phyloP scores from a whole-genome alignment of 106 monocot genomes.

The Allium sativum region DNA sequence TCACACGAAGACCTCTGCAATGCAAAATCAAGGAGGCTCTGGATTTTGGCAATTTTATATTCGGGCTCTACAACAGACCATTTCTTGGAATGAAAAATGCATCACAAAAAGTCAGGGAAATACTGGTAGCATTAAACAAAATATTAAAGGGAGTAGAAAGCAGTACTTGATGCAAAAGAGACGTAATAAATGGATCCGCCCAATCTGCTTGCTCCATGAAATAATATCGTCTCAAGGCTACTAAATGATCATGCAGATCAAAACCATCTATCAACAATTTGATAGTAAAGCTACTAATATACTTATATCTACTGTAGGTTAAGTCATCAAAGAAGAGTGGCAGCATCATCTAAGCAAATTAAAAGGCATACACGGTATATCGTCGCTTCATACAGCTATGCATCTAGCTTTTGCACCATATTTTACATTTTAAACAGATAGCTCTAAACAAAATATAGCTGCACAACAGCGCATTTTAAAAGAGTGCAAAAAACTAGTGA shows the following conservation, averaged over 20 bases:
- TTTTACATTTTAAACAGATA: too few relatives aligned
- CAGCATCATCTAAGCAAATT: conserved; percentile 1
- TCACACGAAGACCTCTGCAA: conserved; percentile 84
- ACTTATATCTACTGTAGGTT: conserved; percentile 57
- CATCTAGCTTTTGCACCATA: background rate
- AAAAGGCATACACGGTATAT: background rate
- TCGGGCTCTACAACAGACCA: conserved; percentile 37
- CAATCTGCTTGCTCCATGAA: conserved; percentile 94
- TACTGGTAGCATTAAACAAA: background rate
- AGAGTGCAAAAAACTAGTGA: too few relatives aligned
- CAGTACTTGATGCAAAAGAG: conserved; percentile 55
- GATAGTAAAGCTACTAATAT: conserved; percentile 79
- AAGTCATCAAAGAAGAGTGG: conserved; percentile 8
- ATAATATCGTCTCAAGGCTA: conserved; percentile 76
- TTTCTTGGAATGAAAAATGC: conserved; percentile 35
- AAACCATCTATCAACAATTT: conserved; percentile 87
- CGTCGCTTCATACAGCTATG: background rate
- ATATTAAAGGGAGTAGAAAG: background rate
- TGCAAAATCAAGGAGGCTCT: conserved; percentile 70
- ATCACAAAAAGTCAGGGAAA: background rate
- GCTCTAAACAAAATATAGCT: too few relatives aligned
- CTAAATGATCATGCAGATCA: conserved; percentile 63
- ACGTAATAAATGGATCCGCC: conserved; percentile 70
- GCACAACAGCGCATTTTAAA: too few relatives aligned
- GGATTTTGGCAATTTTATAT: conserved; percentile 44